phyloP scores from a whole-genome alignment of 441 rosid genomes.

The Erodium texanum region DNA sequence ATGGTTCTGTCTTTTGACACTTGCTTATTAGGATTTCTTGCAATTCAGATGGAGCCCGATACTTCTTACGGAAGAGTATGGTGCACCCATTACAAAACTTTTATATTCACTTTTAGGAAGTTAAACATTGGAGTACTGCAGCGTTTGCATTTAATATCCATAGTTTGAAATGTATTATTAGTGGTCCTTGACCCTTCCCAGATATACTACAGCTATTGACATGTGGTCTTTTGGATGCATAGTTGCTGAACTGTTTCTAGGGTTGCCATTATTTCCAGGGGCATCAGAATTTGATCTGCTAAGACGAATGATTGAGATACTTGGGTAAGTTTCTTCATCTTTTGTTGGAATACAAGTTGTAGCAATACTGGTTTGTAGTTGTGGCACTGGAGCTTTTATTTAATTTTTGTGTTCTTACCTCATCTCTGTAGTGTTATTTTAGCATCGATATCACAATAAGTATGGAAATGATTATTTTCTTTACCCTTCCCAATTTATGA shows the following conservation, averaged over 20 bases:
- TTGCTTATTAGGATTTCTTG: too few species aligned
- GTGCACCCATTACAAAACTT: background rate
- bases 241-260: slow-evolving; percentile 95
- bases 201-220: slow-evolving; percentile 96
- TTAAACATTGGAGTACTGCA: too few species aligned
- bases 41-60: too few species aligned
- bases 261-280: slow-evolving; percentile 97
- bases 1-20: too few species aligned
- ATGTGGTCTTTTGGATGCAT: slow-evolving; percentile 99
- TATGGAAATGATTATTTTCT: background rate
- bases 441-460: background rate
- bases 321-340: slow-evolving; percentile 55
- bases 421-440: background rate
- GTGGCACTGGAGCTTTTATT: background rate
- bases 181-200: slow-evolving; percentile 45
- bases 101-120: background rate
- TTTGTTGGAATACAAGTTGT: slow-evolving; percentile 5
- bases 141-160: too few species aligned
- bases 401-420: background rate
- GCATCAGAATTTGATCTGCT: slow-evolving; percentile 97
- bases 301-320: slow-evolving; percentile 84
- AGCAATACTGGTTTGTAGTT: slow-evolving; percentile 10
- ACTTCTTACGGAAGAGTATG: background rate
- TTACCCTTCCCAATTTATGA: background rate
- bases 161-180: background rate